Evolutionary conservation across 805 yeast species (phyloP).

Genomic region (Candida orba): DNA sequence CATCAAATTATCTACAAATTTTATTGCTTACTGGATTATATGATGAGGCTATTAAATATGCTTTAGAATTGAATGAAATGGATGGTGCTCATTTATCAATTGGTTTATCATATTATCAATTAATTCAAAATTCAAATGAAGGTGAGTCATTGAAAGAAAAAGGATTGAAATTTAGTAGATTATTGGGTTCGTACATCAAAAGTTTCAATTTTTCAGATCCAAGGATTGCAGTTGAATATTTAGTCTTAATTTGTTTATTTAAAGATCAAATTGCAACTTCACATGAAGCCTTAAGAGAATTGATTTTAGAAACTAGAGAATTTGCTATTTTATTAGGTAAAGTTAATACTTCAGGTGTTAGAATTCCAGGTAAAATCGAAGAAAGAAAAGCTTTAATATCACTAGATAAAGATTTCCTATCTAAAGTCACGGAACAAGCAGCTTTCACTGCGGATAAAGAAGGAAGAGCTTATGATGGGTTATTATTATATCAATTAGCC

Average conservation of each 20-base stretch:
- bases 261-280: constrained; percentile 46
- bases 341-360: constrained; percentile 65
- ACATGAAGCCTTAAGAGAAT: constrained; percentile 75
- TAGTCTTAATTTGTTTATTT: constrained; percentile 59
- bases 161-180: constrained; percentile 45
- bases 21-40: constrained; percentile 71
- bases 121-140: constrained; percentile 42
- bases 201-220: constrained; percentile 84
- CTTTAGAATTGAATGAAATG: constrained; percentile 58
- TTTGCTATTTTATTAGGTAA: constrained; percentile 80
- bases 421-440: constrained; percentile 72
- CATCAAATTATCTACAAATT: constrained; percentile 65
- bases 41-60: constrained; percentile 68
- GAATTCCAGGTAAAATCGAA: constrained; percentile 80
- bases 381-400: constrained; percentile 60
- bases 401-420: constrained; percentile 55
- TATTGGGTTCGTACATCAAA: constrained; percentile 75
- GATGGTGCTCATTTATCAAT: constrained; percentile 90
- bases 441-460: constrained; percentile 87
- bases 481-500: constrained; percentile 77
- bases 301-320: constrained; percentile 81
- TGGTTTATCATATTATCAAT: constrained; percentile 65
- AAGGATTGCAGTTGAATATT: constrained; percentile 84
- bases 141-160: constrained; percentile 27
- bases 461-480: constrained; percentile 80